phyloP scores from a whole-genome alignment of 805 yeast species.

The Blastobotrys americana region DNA sequence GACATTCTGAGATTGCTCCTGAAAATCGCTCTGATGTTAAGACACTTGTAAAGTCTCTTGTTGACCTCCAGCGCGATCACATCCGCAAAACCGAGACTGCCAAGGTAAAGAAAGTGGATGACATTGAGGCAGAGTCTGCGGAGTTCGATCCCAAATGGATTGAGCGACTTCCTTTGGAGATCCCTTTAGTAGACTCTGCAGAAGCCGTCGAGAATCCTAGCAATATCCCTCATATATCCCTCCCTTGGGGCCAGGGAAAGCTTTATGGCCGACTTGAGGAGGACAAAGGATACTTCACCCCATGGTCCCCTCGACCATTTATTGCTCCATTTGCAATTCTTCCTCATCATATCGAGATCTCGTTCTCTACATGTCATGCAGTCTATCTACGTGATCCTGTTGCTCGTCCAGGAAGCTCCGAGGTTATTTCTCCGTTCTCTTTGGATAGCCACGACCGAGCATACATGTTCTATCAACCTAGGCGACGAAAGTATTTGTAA shows the following conservation, averaged over 20 bases:
- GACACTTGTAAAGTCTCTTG: slow-evolving; percentile 28
- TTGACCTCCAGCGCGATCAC: slow-evolving; percentile 23
- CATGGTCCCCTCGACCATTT: slow-evolving; percentile 94
- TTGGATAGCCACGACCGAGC: slow-evolving; percentile 84
- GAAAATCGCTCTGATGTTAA: slow-evolving; percentile 23
- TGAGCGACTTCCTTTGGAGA: slow-evolving; percentile 36
- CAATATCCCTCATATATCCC: slow-evolving; percentile 39
- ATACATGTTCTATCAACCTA: slow-evolving; percentile 68
- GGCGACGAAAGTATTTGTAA: slow-evolving; percentile 30
- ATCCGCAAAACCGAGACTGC: slow-evolving; percentile 12
- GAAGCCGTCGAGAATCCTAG: slow-evolving; percentile 45
- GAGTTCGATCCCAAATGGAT: slow-evolving; percentile 49
- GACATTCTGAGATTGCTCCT: slow-evolving; percentile 10
- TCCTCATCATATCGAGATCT: slow-evolving; percentile 87
- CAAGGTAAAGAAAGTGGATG: slow-evolving; percentile 6
- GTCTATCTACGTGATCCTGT: slow-evolving; percentile 96
- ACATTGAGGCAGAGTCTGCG: slow-evolving; percentile 23
- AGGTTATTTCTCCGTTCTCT: slow-evolving; percentile 86
- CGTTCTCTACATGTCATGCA: slow-evolving; percentile 90
- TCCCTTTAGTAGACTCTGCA: slow-evolving; percentile 39
- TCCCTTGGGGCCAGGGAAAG: slow-evolving; percentile 75
- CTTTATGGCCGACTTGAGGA: slow-evolving; percentile 77
- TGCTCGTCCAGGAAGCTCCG: slow-evolving; percentile 94
- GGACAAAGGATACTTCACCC: slow-evolving; percentile 80
- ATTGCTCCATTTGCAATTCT: slow-evolving; percentile 85